Conservation (phyloP, 139 green algal species). For the Ulvella scutata region DNA sequence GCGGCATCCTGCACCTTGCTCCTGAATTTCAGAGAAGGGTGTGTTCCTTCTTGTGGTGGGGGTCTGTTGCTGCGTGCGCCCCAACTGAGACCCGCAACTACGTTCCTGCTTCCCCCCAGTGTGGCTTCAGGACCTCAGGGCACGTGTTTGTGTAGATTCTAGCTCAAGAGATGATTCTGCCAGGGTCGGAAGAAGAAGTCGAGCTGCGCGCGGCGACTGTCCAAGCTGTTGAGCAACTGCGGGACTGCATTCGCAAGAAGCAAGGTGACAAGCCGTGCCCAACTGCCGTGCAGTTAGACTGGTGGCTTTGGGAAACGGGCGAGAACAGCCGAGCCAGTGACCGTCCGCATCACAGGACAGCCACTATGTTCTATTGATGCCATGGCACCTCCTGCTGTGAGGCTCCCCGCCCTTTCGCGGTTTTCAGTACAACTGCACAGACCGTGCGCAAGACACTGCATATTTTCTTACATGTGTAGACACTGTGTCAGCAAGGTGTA, state of each 20-base stretch:
- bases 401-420: no score
- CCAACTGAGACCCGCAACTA: no score
- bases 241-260: slow-evolving; percentile 9
- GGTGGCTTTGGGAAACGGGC: slow-evolving; percentile 68
- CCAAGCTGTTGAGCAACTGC: slow-evolving; percentile 43
- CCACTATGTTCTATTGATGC: slow-evolving; percentile 62
- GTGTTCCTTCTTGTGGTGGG: no score
- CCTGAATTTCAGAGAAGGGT: slow-evolving; percentile 18
- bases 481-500: no score
- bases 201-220: slow-evolving; percentile 59
- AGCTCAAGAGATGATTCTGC: slow-evolving; percentile 13
- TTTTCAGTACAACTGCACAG: no score
- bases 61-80: no score
- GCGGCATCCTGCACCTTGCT: slow-evolving; percentile 43
- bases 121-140: no score
- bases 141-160: slow-evolving; percentile 21
- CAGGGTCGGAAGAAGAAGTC: slow-evolving; percentile 40
- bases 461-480: no score
- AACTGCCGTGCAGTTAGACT: slow-evolving; percentile 48
- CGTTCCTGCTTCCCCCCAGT: no score
- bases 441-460: no score
- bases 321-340: slow-evolving; percentile 25
- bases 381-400: no score
- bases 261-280: not conserved
- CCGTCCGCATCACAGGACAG: slow-evolving; percentile 49